These are phyloP conservation scores for Kockovaella imperatae DNA, from an alignment of 768 basidiomycete genomes.

Conservation along the genomic window DNA sequence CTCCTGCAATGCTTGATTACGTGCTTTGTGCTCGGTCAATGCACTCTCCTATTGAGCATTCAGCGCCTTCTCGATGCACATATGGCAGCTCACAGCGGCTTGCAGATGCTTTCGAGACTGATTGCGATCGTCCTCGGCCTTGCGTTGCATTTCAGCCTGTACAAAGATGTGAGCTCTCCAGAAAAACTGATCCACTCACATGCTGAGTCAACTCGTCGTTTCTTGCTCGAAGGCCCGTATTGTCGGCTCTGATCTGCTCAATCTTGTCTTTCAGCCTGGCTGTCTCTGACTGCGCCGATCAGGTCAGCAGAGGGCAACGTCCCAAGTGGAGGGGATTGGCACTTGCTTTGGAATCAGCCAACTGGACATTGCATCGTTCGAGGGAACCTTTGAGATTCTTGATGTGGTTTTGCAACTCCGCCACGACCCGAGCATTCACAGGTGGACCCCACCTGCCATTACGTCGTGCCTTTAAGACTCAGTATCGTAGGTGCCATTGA, in stretches of 20 bases:
- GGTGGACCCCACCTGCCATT: background rate
- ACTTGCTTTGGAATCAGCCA: background rate
- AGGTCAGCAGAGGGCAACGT: background rate
- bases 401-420: no score
- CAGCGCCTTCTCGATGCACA: no score
- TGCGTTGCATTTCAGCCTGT: background rate
- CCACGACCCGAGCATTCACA: no score
- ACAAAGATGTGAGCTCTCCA: background rate
- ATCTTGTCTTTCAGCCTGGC: constrained; percentile 10
- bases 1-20: background rate
- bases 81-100: no score
- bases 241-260: constrained; percentile 7
- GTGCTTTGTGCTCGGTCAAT: background rate
- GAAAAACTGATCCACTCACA: constrained; percentile 2
- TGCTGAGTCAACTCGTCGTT: constrained; percentile 2
- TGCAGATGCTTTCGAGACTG: no score
- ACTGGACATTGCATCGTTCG: background rate
- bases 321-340: background rate
- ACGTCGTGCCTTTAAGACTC: background rate
- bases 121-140: background rate
- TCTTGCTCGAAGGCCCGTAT: background rate
- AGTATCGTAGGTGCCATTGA: background rate
- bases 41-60: background rate
- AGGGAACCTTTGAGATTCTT: background rate
- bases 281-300: background rate